These are phyloP conservation scores for Vitis labrusca DNA, from an alignment of 164 flowering plant genomes.

Conservation along the genomic window DNA sequence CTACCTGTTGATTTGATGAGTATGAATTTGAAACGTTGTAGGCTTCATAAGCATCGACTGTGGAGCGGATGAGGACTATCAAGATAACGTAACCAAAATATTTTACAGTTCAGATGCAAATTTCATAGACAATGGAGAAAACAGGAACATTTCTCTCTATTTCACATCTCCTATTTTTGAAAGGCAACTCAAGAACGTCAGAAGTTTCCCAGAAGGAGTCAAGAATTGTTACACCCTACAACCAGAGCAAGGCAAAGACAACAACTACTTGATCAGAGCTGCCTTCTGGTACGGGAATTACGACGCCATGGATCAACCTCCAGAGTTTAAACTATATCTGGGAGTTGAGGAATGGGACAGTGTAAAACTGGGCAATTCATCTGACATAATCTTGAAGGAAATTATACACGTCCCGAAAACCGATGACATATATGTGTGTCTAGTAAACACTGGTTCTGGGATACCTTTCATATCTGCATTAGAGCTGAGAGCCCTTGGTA, in stretches of 20 bases:
- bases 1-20: no score
- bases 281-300: constrained; percentile 14
- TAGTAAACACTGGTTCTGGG: constrained; percentile 6
- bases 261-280: constrained; percentile 8
- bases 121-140: constrained; percentile 7
- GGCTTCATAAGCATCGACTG: constrained; percentile 8
- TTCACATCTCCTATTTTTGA: no score
- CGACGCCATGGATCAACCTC: constrained; percentile 4
- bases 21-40: background rate
- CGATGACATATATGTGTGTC: constrained; percentile 9
- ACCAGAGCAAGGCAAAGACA: constrained; percentile 9
- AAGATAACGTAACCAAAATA: background rate
- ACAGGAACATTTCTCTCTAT: background rate
- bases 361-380: background rate
- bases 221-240: constrained; percentile 7
- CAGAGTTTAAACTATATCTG: constrained; percentile 10
- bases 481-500: no score
- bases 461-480: background rate
- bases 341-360: constrained; percentile 2
- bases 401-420: background rate
- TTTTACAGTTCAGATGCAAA: constrained; percentile 2
- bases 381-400: background rate
- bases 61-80: background rate
- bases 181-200: constrained; percentile 4
- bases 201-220: constrained; percentile 4